Evolutionary conservation across 805 yeast genomes (phyloP).

Genomic region (Zygotorulaspora sp.): DNA sequence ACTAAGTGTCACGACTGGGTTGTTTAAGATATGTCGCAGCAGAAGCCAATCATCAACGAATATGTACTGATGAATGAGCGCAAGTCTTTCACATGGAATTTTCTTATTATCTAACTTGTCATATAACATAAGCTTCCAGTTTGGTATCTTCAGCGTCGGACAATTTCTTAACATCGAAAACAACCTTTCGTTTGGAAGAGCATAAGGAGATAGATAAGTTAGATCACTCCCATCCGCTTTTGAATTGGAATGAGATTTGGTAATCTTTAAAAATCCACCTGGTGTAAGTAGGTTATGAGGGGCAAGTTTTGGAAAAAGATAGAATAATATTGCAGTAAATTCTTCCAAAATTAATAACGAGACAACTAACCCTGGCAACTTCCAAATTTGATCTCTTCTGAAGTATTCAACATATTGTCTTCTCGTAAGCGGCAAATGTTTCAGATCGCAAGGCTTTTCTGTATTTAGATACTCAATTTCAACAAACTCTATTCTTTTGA

Average conservation of each 20-base stretch:
- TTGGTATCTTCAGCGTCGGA: constrained; percentile 41
- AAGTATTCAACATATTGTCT: constrained; percentile 41
- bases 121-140: constrained; percentile 37
- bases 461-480: constrained; percentile 32
- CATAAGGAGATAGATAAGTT: constrained; percentile 44
- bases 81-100: constrained; percentile 40
- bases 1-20: constrained; percentile 32
- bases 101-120: constrained; percentile 37
- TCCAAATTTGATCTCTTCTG: constrained; percentile 46
- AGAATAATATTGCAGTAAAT: constrained; percentile 49
- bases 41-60: constrained; percentile 32
- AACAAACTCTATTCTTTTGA: constrained; percentile 23
- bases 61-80: constrained; percentile 50
- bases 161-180: constrained; percentile 31
- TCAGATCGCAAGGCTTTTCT: constrained; percentile 9
- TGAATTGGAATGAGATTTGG: constrained; percentile 27
- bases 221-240: constrained; percentile 14
- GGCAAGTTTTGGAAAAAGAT: constrained; percentile 49
- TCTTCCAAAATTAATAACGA: constrained; percentile 49
- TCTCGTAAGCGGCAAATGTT: constrained; percentile 41
- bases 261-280: constrained; percentile 31
- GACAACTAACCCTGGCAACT: constrained; percentile 50
- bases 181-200: constrained; percentile 40
- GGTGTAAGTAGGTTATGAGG: constrained; percentile 59
- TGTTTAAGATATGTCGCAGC: constrained; percentile 16